Base-by-base conservation (phyloP, 805 yeast species). In the Lipomyces chichibuensis region DNA sequence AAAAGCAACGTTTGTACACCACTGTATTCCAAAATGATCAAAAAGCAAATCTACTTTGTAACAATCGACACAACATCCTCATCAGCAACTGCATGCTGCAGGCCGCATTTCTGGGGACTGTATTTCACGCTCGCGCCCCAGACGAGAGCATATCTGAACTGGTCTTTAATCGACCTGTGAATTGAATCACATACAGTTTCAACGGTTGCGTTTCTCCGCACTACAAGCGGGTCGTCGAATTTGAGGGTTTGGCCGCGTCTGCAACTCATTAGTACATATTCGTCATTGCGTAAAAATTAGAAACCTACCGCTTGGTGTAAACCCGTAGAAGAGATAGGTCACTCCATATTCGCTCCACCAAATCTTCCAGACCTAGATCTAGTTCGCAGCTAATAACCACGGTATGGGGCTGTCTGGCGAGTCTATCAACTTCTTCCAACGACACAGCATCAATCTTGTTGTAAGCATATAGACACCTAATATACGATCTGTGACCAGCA, bases 111-210 rank as follows among this genome's bases (percentile, higher is more conserved):
- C 76, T 94, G 99, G 3, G 98, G 98, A 46, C 94, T 91, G 76
- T 92, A 97, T 77, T 95, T 95, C 6, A 98, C 90, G 58, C 96
- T 88, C 0, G 93, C 87, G 0, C 99, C 99, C 98, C 98, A 94
- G 5, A 94, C 97, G 74, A 92, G 79, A 0, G 98, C 98, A 77
- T 93, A 92, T 77, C 92, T 91, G 83, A 95, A 94, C 74, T 90
- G 91, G 71, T 89, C 88, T 75, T 92, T 93, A 83, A 94, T 90
- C 74, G 93, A 97, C 73, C 96, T 85, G 77, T 94, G 98, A 69
- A 94, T 89, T 13, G 95, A 84, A 75, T 94, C 93, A 81, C 99
- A 94, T 35, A 94, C 91, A 71, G 88, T 92, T 71, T 89, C 94
- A 62, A 94, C 86, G 1, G 95, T 83, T 6, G 96, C 88, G 63